Evolutionary conservation across 2,329 filamentous ascomycete genomes (phyloP), one percentile per base, ranked within the genome.

Genomic region (Hysterium pulicare): DNA sequence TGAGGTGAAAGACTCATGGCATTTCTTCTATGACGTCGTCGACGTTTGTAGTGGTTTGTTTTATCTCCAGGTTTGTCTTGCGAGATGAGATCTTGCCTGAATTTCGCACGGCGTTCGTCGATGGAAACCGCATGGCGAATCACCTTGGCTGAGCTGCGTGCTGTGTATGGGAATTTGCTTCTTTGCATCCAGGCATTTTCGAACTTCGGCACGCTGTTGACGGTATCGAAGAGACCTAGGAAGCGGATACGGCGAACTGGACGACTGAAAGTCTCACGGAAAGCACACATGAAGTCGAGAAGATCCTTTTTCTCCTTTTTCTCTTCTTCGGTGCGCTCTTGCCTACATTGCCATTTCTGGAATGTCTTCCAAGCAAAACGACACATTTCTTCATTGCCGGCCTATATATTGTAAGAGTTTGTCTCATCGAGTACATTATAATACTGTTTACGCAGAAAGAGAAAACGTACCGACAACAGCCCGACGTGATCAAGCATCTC

Each of bases 401-500:
- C 83, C 57, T n/a, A n/a, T n/a, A n/a, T n/a, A n/a, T 62, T 26
- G 3, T 5, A 35, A 10, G 10, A 33, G 13, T 31, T 11, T n/a
- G n/a, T n/a, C n/a, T n/a, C n/a, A n/a, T n/a, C n/a, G n/a, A 23
- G 9, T 20, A 16, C n/a, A 24, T 38, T 24, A 11, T 44, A 23
- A 21, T 33, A 13, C 16, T 33, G 7, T 30, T 6, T 37, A 37
- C 23, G 7, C 11, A 8, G 24, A 5, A 33, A 20, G 5, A 5
- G 11, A n/a, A 20, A 3, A 43, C 55, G 53, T 47, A 61, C 59
- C 10, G 83, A 84, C 11, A 94, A 73, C 0, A 94, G 73, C 1
- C 89, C 88, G 41, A 93, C 82, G 52, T 87, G 83, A 56, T 93
- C 87, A 5, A 93, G 75, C 87, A 91, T 91, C 58, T 93, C 87